phyloP scores from a whole-genome alignment of 164 flowering plant species.

The Berberis vulgaris region DNA sequence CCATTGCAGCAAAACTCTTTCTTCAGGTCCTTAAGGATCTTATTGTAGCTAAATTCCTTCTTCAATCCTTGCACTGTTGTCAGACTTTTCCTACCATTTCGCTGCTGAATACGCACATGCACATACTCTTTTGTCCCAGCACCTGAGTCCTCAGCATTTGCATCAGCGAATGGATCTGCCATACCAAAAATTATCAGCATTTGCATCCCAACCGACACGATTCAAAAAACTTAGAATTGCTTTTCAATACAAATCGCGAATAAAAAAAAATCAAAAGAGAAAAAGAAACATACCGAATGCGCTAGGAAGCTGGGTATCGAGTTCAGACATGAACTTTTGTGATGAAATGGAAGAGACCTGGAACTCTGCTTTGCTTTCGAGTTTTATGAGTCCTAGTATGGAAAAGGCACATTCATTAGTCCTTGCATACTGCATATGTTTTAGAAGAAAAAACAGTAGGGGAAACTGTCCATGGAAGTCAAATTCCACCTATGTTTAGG shows the following conservation, averaged over 20 bases:
- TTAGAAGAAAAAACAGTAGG: too few species aligned
- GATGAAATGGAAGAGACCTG: not conserved
- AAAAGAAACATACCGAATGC: constrained; percentile 14
- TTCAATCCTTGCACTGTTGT: too few species aligned
- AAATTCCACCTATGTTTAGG: too few species aligned
- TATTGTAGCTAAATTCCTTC: too few species aligned
- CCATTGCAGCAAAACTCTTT: constrained; percentile 3
- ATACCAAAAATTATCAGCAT: not conserved
- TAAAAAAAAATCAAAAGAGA: not conserved
- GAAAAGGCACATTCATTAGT: too few species aligned
- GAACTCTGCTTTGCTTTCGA: not conserved
- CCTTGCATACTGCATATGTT: too few species aligned
- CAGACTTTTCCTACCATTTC: constrained; percentile 37
- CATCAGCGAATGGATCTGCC: constrained; percentile 44
- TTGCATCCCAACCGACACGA: not conserved
- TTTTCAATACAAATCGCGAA: not conserved
- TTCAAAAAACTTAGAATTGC: not conserved
- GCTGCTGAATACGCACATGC: constrained; percentile 31
- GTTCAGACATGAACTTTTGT: constrained; percentile 19
- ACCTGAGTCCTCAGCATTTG: constrained; percentile 36
- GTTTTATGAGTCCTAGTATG: too few species aligned
- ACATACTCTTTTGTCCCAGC: constrained; percentile 39
- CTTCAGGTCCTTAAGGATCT: too few species aligned
- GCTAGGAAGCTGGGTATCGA: constrained; percentile 23
- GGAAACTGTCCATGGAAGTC: too few species aligned